A percentile compares a stretch with the other conserved stretches of the same genome.
These are phyloP conservation scores for Psidium friedrichsthalianum DNA, from an alignment of 345 rosid species.

Conservation along the genomic window DNA sequence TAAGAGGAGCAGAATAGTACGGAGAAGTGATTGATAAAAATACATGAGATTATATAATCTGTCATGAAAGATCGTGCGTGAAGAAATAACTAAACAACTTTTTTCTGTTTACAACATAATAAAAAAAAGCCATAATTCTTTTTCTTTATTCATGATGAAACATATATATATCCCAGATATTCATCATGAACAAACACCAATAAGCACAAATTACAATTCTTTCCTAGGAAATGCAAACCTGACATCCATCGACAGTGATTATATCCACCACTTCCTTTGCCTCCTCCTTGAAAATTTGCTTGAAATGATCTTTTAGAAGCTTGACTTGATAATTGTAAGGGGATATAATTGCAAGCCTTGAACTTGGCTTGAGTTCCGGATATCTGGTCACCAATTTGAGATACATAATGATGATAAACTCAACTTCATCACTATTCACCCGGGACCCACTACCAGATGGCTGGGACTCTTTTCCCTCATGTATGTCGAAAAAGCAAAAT, in stretches of 20 bases:
- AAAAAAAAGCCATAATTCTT: background rate
- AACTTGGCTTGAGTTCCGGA: constrained; percentile 79
- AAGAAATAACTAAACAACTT: background rate
- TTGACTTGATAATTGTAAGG: constrained; percentile 92
- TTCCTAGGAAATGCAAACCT: constrained; percentile 32
- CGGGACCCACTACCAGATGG: constrained; percentile 82
- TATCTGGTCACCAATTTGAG: constrained; percentile 65
- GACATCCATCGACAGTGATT: constrained; percentile 92
- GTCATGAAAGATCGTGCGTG: background rate
- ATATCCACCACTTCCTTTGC: constrained; percentile 68
- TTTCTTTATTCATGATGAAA: background rate
- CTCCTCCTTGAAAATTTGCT: constrained; percentile 68
- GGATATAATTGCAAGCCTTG: constrained; percentile 79
- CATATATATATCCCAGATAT: background rate
- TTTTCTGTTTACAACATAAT: background rate
- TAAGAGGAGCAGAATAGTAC: background rate
- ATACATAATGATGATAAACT: constrained; percentile 68
- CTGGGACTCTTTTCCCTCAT: constrained; percentile 79
- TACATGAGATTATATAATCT: background rate
- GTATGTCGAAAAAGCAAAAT: constrained; percentile 81
- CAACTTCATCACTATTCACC: constrained; percentile 72
- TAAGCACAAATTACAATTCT: background rate
- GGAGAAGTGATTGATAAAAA: background rate
- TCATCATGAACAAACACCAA: background rate
- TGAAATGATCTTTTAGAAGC: constrained; percentile 66